Evolutionary conservation across 139 green algal genomes (phyloP).

Genomic region (Chlamydomonas sp.): DNA sequence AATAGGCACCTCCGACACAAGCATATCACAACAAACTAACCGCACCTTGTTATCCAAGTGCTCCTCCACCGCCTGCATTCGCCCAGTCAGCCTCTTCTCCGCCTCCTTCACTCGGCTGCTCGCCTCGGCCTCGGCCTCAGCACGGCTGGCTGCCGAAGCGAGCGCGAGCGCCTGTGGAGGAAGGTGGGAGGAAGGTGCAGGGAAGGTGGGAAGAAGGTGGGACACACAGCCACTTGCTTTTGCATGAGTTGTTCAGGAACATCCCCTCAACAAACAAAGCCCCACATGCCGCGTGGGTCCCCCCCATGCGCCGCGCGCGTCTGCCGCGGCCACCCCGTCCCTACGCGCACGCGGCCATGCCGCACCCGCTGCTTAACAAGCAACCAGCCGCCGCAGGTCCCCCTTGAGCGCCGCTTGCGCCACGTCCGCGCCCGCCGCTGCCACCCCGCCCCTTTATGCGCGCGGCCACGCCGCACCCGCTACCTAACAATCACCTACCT

Average conservation of each 20-base stretch:
- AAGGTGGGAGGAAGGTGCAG: neutral
- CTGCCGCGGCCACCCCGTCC: too few species aligned
- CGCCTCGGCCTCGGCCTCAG: constrained; percentile 30
- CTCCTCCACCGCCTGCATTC: constrained; percentile 18
- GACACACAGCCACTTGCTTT: too few species aligned
- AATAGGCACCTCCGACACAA: too few species aligned
- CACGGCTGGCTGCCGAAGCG: constrained; percentile 6
- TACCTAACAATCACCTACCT: neutral
- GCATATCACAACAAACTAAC: too few species aligned
- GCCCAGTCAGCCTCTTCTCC: constrained; percentile 24
- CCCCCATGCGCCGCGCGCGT: too few species aligned
- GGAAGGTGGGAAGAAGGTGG: too few species aligned
- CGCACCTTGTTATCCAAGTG: constrained; percentile 2
- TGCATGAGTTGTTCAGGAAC: too few species aligned
- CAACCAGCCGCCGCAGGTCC: too few species aligned
- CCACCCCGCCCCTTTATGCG: neutral
- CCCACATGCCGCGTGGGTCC: too few species aligned
- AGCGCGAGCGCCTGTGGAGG: constrained; percentile 23
- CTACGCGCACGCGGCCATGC: neutral
- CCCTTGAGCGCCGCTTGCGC: too few species aligned
- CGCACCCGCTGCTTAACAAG: neutral
- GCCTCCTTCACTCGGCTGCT: constrained; percentile 21
- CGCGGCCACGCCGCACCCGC: neutral
- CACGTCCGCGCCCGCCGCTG: too few species aligned
- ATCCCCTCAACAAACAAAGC: too few species aligned